Evolutionary conservation across 768 basidiomycete genomes (phyloP), one percentile per base, ranked within the genome.

Genomic region (Kwoniella dendrophila): DNA sequence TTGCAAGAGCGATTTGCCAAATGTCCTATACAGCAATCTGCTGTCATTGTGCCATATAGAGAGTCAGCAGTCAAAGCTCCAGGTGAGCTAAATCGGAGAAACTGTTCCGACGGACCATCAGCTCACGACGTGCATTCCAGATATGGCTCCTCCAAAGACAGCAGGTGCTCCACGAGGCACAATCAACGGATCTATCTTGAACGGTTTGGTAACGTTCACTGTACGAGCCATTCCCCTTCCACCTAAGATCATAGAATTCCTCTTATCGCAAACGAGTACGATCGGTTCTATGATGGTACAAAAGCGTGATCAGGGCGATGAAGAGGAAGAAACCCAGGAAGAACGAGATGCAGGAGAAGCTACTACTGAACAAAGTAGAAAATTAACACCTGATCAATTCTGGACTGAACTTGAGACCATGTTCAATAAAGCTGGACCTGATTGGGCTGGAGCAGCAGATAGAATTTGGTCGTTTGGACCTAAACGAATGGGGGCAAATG

Each of bases 31-130:
- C 92, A 93, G 69, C 87, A 89, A 1, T 97, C 94, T 1, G 87
- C 92, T 70, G 93, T 94, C 0, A 97, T 98, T 59, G 96, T 99
- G 2, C 96, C 96, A 11, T 99, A 97, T 82, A 85, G 96, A 40
- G 96, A 98, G 79, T 97, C 96, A 0, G 90, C 91, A 0, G 85
- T 95, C 14, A 89, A 86, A 69, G 91, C 83, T 2, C 73, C 83
- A 70, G 92, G 92, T 90, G 73, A 67, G 79, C 58, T 16, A 12
- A 12, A 24, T 24, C 4, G 4, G 16, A 36, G 20, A 14, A 14
- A 24, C 24, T 41, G 40, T 29, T 55, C 22, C 6, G n/a, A n/a
- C n/a, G n/a, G n/a, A n/a, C n/a, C n/a, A n/a, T 54, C 20, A 57
- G 51, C 51, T 24, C 36, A 32, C 27, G 5, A 1, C 4, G 8